A percentile compares a stretch with the other conserved stretches of the same genome.
phyloP scores from a whole-genome alignment of 116 monocot species.

The Papilionanthe hybrid region DNA sequence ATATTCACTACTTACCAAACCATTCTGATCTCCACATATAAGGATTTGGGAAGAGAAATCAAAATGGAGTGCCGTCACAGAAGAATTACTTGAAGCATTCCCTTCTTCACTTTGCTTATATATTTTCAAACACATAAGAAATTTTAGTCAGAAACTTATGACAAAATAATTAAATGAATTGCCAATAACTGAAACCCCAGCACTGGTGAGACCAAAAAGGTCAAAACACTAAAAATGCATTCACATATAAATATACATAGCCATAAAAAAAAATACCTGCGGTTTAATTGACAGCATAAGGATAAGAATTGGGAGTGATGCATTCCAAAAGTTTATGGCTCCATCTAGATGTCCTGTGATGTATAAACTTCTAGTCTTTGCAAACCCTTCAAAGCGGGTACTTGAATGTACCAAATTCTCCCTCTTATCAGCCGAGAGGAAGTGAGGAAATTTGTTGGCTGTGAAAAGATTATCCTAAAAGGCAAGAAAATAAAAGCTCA shows the following conservation, averaged over 20 bases:
- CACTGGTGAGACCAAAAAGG: neutral
- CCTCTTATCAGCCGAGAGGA: conserved; percentile 44
- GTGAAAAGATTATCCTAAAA: conserved; percentile 40
- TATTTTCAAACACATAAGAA: conserved; percentile 4
- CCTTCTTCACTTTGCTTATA: conserved; percentile 48
- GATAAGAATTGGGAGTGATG: conserved; percentile 67
- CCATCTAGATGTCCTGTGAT: conserved; percentile 90
- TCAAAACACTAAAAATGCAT: conserved; percentile 2
- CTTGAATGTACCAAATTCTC: conserved; percentile 28
- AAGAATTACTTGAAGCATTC: conserved; percentile 21
- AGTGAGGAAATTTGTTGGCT: conserved; percentile 39
- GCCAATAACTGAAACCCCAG: neutral
- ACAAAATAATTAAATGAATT: neutral
- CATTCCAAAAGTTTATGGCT: conserved; percentile 81
- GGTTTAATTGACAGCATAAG: conserved; percentile 52
- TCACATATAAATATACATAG: neutral
- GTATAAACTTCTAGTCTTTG: conserved; percentile 51
- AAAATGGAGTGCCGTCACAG: conserved; percentile 71
- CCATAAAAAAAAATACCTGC: conserved; percentile 35
- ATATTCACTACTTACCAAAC: conserved; percentile 41
- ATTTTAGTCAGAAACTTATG: neutral
- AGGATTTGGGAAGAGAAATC: conserved; percentile 50
- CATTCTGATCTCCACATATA: conserved; percentile 61
- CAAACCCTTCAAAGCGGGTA: conserved; percentile 26
- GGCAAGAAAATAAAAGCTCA: conserved; percentile 6